Conservation (phyloP, 1,284 basidiomycete species). For the Schizophyllum amplum region DNA sequence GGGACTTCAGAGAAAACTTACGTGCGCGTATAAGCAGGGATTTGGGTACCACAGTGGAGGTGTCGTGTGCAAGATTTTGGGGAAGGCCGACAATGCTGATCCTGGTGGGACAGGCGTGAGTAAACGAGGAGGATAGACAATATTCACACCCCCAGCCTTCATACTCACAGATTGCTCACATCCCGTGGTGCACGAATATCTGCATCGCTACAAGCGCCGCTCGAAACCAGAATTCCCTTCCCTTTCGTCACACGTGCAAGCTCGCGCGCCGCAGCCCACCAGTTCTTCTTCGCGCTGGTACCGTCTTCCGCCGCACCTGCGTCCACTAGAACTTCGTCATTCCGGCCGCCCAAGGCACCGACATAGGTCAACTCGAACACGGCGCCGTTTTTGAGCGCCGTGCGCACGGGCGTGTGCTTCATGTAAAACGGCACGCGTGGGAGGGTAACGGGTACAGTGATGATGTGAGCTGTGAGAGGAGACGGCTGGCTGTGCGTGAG, state of each 20-base stretch:
- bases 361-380: constrained; percentile 78
- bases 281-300: constrained; percentile 56
- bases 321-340: constrained; percentile 34
- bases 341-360: constrained; percentile 59
- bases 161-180: constrained; percentile 60
- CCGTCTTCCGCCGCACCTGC: constrained; percentile 46
- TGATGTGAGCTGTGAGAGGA: constrained; percentile 72
- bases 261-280: constrained; percentile 76
- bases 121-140: too few relatives aligned
- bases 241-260: constrained; percentile 71
- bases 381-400: constrained; percentile 76
- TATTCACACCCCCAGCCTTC: too few relatives aligned
- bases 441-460: constrained; percentile 72
- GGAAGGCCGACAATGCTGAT: constrained; percentile 55
- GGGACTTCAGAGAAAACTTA: too few relatives aligned
- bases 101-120: constrained; percentile 5
- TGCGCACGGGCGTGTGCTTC: constrained; percentile 75
- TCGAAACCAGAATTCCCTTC: constrained; percentile 60
- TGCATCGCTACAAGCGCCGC: constrained; percentile 46
- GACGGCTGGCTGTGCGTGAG: constrained; percentile 77
- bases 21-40: constrained; percentile 66
- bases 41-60: constrained; percentile 52
- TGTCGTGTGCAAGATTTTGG: constrained; percentile 57
- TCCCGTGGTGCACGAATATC: constrained; percentile 65
- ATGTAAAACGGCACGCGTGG: constrained; percentile 75